Evolutionary conservation across 176 grass and related monocot genomes (phyloP), one percentile per base, ranked within the genome.

Genomic region (Carex littledalei): DNA sequence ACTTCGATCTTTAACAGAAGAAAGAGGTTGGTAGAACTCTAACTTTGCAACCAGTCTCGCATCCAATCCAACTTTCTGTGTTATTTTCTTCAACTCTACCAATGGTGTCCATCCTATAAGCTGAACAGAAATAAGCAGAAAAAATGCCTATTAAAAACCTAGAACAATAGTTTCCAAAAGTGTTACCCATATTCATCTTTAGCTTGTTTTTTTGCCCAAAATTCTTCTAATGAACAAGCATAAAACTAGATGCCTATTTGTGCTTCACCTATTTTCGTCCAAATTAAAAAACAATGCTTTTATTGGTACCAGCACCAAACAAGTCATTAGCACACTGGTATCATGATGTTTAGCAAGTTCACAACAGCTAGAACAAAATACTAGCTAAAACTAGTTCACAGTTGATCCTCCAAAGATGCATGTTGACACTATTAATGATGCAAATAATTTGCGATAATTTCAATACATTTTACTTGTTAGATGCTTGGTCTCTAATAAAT

Each of bases 91-190:
- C 86, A 97, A 71, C 56, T 94, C 90, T 70, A 97, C 79, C 57
- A 94, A 80, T 52, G 94, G 92, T 15, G 94, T 97, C 94, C 94
- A 97, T 79, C 94, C 94, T 39, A 97, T 86, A 16, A 97, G 86
- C 91, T 97, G 86, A 70, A 86, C 56, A 72, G 15, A 75, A 88
- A 77, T 77, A 55, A 55, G 49, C 2, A 55, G 4, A 54, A 53
- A 29, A 31, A 5, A 77, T 55, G 1, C 72, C 11, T 55, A 53
- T 55, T 77, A 31, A 77, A 77, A 77, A 55, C 73, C 49, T 54
- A 76, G 72, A 47, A 47, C 18, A n/a, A 72, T 45, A 45, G 37
- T 53, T 76, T 54, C 45, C 49, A 15, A 3, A 76, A 54, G 21
- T 72, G 13, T 8, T 20, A 43, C n/a, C 21, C 8, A 47, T 43